Evolutionary conservation across 2,329 filamentous ascomycete genomes (phyloP).

Genomic region (Tolypocladium inflatum): DNA sequence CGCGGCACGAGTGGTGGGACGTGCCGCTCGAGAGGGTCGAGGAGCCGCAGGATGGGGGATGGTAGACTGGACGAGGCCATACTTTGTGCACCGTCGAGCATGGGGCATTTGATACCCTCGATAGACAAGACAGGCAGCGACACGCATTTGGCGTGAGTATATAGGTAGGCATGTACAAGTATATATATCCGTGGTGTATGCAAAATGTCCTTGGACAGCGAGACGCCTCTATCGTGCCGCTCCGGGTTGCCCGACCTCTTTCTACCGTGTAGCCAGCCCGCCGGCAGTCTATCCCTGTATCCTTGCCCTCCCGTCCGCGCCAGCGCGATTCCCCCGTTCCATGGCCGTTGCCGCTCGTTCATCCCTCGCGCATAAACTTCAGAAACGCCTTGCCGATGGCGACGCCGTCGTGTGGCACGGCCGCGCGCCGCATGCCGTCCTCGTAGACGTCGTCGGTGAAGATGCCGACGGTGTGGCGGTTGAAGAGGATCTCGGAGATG

Average conservation of each 20-base stretch:
- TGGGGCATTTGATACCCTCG: neutral
- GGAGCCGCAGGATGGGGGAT: neutral
- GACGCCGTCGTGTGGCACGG: conserved; percentile 69
- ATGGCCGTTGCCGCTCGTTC: too few relatives aligned
- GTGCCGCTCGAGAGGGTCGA: conserved; percentile 3
- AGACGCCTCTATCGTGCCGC: neutral
- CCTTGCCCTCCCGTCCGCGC: neutral
- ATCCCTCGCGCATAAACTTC: conserved; percentile 58
- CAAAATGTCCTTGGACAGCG: neutral
- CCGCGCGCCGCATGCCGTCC: conserved; percentile 58
- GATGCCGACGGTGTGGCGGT: conserved; percentile 56
- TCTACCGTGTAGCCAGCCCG: neutral
- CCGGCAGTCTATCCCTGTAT: neutral
- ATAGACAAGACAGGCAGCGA: neutral
- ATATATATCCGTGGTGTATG: neutral
- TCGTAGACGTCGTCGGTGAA: conserved; percentile 60
- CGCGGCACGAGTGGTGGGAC: conserved; percentile 21
- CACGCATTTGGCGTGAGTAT: neutral
- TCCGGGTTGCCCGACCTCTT: neutral
- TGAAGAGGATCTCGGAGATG: conserved; percentile 27
- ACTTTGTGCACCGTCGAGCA: neutral
- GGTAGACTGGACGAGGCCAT: neutral
- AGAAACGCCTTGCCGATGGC: conserved; percentile 65
- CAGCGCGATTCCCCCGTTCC: neutral
- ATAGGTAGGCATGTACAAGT: too few relatives aligned